phyloP scores from a whole-genome alignment of 2,329 filamentous ascomycete genomes.

The Paecilomyces formosus region DNA sequence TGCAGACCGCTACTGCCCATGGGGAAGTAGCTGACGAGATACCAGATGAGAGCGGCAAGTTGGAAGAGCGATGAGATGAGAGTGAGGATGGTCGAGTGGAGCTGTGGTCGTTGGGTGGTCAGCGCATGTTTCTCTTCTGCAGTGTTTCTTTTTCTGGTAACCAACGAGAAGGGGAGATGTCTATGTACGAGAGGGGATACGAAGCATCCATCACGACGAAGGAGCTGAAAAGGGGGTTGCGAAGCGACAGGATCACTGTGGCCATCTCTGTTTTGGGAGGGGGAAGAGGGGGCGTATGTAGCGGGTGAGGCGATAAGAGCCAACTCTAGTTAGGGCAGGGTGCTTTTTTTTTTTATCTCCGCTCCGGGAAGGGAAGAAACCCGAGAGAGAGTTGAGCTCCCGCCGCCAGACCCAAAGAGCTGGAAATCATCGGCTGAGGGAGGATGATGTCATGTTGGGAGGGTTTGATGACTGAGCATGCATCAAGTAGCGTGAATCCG shows the following conservation, averaged over 20 bases:
- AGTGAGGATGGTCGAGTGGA: conserved; percentile 77
- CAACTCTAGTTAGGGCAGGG: neutral
- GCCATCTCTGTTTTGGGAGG: neutral
- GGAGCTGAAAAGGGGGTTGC: neutral
- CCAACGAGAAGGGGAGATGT: conserved; percentile 3
- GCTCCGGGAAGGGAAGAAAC: neutral
- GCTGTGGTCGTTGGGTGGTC: conserved; percentile 43
- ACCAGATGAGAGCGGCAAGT: conserved; percentile 78
- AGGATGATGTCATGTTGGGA: neutral
- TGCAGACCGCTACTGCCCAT: conserved; percentile 88
- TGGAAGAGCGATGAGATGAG: conserved; percentile 78
- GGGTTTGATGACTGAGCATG: neutral
- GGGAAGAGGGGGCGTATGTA: neutral
- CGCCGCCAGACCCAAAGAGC: neutral
- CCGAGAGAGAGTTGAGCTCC: neutral
- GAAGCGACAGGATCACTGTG: neutral
- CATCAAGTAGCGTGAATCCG: neutral
- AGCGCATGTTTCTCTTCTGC: conserved; percentile 3
- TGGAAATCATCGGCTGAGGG: neutral
- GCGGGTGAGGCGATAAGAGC: neutral
- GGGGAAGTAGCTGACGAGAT: conserved; percentile 93
- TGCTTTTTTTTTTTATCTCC: neutral
- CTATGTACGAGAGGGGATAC: neutral
- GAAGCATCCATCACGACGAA: neutral
- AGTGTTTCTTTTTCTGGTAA: neutral